Conservation (phyloP, 2,329 filamentous ascomycete species). For the Calonectria henricotiae region DNA sequence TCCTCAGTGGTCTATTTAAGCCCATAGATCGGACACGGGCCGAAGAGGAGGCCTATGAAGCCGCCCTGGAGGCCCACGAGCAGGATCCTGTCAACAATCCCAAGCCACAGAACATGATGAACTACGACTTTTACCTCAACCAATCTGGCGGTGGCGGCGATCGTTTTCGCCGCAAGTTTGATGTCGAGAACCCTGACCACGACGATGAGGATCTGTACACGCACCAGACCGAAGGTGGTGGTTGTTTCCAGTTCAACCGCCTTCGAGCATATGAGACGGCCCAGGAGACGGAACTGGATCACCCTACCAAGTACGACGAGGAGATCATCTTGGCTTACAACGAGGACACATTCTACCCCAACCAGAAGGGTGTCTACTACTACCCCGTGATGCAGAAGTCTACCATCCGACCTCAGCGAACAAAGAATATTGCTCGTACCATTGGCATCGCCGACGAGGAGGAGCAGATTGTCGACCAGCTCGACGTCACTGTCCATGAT, state of each 20-base stretch:
- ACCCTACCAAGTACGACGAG: conserved; percentile 75
- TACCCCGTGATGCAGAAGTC: conserved; percentile 79
- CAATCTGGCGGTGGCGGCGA: conserved; percentile 65
- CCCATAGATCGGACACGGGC: conserved; percentile 72
- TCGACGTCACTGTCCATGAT: conserved; percentile 71
- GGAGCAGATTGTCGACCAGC: conserved; percentile 70
- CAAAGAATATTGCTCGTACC: conserved; percentile 74
- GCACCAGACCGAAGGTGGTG: conserved; percentile 63
- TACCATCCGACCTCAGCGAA: conserved; percentile 75
- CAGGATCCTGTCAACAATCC: conserved; percentile 72
- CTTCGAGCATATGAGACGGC: conserved; percentile 77
- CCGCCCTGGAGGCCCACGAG: conserved; percentile 70
- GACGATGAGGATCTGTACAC: conserved; percentile 72
- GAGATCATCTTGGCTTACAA: conserved; percentile 75
- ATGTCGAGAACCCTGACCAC: conserved; percentile 70
- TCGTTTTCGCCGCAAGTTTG: conserved; percentile 75
- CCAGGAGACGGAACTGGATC: conserved; percentile 71
- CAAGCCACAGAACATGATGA: conserved; percentile 72
- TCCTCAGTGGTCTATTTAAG: conserved; percentile 75
- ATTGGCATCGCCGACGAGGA: conserved; percentile 66
- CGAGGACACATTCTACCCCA: conserved; percentile 67
- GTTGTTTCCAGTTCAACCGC: conserved; percentile 75
- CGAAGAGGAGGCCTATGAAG: conserved; percentile 69
- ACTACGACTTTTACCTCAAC: conserved; percentile 79
- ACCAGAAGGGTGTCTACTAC: conserved; percentile 76